Percentiles rank a stretch among this genome's conserved stretches.
Conservation (phyloP, 768 basidiomycete species). For the Suillus hirtellus region DNA sequence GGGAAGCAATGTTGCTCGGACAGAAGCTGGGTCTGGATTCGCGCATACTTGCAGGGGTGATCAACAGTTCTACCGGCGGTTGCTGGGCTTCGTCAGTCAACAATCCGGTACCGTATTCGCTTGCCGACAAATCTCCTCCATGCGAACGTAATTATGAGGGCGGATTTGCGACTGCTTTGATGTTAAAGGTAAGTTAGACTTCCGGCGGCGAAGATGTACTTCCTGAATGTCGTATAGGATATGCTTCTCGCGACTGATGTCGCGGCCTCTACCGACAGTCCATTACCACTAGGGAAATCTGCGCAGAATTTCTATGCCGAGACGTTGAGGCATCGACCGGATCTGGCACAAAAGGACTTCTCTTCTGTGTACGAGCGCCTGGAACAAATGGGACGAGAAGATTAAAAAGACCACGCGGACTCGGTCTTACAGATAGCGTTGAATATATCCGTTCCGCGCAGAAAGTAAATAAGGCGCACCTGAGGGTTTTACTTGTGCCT, state of each 20-base stretch:
- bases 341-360: slow-evolving; percentile 72
- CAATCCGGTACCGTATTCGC: slow-evolving; percentile 80
- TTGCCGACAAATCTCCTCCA: slow-evolving; percentile 73
- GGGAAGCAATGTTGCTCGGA: slow-evolving; percentile 90
- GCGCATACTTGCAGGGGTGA: slow-evolving; percentile 72
- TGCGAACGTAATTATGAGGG: slow-evolving; percentile 84
- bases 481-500: not conserved
- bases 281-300: slow-evolving; percentile 65
- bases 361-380: slow-evolving; percentile 77
- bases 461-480: not conserved
- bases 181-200: slow-evolving; percentile 65
- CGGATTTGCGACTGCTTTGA: slow-evolving; percentile 80
- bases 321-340: slow-evolving; percentile 54
- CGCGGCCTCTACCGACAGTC: slow-evolving; percentile 47
- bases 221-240: slow-evolving; percentile 51
- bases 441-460: not conserved
- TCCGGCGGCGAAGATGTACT: slow-evolving; percentile 8
- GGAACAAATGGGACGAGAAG: slow-evolving; percentile 21
- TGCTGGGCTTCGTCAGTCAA: slow-evolving; percentile 87
- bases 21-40: slow-evolving; percentile 79
- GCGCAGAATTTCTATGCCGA: slow-evolving; percentile 64
- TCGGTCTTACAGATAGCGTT: not conserved
- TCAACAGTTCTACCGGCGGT: slow-evolving; percentile 81
- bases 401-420: slow-evolving; percentile 7
- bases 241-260: slow-evolving; percentile 78